Conservation (phyloP, 345 rosid species). For the Camelina hispida region DNA sequence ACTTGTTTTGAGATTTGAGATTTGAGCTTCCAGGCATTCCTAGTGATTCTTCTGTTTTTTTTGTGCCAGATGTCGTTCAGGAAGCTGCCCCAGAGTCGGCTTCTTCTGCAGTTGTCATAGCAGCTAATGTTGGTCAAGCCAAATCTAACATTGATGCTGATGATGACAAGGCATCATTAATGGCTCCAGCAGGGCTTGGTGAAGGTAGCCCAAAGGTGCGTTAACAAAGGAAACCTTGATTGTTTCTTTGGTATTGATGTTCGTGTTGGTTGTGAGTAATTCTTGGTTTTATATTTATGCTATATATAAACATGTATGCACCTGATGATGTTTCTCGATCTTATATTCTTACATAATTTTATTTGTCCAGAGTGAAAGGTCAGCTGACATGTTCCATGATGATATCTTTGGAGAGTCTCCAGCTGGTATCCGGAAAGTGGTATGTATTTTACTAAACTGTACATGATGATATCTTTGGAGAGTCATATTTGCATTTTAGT, state of each 20-base stretch:
- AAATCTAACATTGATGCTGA: conserved; percentile 35
- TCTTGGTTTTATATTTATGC: too few species aligned
- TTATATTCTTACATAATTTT: conserved; percentile 23
- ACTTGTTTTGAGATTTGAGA: conserved; percentile 36
- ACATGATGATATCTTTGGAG: conserved; percentile 3
- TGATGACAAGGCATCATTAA: conserved; percentile 54
- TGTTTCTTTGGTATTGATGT: conserved; percentile 28
- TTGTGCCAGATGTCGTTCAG: conserved; percentile 36
- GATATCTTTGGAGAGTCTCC: conserved; percentile 99
- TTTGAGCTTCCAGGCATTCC: conserved; percentile 39
- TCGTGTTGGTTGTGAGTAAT: conserved; percentile 42
- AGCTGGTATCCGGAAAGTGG: conserved; percentile 66
- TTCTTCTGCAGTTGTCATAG: conserved; percentile 29
- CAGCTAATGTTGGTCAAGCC: conserved; percentile 31
- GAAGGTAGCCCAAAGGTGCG: conserved; percentile 97
- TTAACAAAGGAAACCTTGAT: conserved; percentile 32
- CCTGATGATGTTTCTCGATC: conserved; percentile 34
- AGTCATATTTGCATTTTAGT: conserved; percentile 10
- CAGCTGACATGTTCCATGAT: conserved; percentile 76
- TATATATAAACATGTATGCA: too few species aligned
- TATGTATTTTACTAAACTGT: conserved; percentile 42
- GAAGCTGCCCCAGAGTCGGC: conserved; percentile 18
- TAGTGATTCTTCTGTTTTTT: conserved; percentile 38
- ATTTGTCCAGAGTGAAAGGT: conserved; percentile 83
- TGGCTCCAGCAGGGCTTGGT: conserved; percentile 79